Evolutionary conservation across 495 filamentous ascomycete genomes (phyloP).

Genomic region (Neurospora sp.): DNA sequence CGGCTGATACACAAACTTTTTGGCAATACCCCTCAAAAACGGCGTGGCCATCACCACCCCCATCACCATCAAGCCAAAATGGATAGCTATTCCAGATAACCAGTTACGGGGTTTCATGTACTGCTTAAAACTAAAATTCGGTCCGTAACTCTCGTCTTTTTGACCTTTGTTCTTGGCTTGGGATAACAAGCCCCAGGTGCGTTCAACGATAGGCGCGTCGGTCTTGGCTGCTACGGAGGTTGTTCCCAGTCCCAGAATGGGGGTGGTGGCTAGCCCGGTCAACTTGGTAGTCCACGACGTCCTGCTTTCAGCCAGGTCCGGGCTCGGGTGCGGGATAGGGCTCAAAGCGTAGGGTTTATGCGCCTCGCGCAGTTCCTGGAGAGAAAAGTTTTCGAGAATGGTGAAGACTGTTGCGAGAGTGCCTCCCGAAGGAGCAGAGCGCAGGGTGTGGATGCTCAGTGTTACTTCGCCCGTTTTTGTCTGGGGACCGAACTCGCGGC

Average conservation of each 20-base stretch:
- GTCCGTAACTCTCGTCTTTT: conserved; percentile 48
- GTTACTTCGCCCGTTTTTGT: conserved; percentile 49
- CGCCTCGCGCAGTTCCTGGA: conserved; percentile 45
- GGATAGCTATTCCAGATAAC: conserved; percentile 46
- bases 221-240: conserved; percentile 47
- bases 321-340: conserved; percentile 46
- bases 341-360: conserved; percentile 56
- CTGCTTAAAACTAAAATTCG: conserved; percentile 61
- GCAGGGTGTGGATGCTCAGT: conserved; percentile 50
- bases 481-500: conserved; percentile 36
- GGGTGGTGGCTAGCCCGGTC: conserved; percentile 51
- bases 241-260: conserved; percentile 57
- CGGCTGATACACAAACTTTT: conserved; percentile 45
- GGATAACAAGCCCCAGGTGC: conserved; percentile 65
- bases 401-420: conserved; percentile 56
- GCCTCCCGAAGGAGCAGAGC: conserved; percentile 59
- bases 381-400: conserved; percentile 51
- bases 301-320: conserved; percentile 19
- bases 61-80: conserved; percentile 44
- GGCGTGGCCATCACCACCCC: conserved; percentile 39
- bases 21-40: conserved; percentile 23
- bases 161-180: conserved; percentile 17
- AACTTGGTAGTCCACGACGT: conserved; percentile 33
- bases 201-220: conserved; percentile 60
- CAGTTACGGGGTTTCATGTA: conserved; percentile 53